Conservation (phyloP, 2,329 filamentous ascomycete species). For the Aspergillus clavatus region DNA sequence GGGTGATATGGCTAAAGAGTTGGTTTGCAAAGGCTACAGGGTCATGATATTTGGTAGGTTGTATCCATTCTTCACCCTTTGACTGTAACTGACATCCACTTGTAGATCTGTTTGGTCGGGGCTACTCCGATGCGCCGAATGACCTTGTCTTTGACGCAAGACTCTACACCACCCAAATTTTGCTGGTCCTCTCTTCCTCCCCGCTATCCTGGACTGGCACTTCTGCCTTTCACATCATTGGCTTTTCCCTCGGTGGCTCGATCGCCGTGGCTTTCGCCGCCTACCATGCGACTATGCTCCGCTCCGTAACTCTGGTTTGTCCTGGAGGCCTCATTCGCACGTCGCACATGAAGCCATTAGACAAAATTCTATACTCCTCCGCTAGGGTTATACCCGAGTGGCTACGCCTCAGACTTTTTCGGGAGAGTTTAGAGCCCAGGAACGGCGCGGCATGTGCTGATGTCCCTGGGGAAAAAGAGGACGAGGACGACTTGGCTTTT, state of each 20-base stretch:
- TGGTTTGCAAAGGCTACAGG: conserved; percentile 1
- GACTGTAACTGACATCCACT: not conserved
- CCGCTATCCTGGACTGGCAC: conserved; percentile 56
- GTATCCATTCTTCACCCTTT: not conserved
- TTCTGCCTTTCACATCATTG: conserved; percentile 4
- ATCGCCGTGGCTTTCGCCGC: conserved; percentile 5
- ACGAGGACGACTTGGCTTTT: conserved; percentile 1
- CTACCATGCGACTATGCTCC: not conserved
- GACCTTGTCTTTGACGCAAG: conserved; percentile 62
- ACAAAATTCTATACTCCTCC: conserved; percentile 1
- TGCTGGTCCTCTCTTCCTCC: conserved; percentile 63
- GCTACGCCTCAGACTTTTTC: conserved; percentile 3
- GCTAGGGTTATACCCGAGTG: conserved; percentile 1
- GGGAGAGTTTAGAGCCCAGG: not conserved
- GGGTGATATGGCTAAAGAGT: conserved; percentile 4
- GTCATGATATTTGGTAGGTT: conserved; percentile 4
- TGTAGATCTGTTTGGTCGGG: conserved; percentile 6
- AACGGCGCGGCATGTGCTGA: conserved; percentile 3
- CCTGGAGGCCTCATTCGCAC: conserved; percentile 5
- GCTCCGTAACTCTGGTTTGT: conserved; percentile 5
- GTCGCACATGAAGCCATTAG: not conserved
- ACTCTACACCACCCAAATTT: conserved; percentile 64
- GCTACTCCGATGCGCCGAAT: conserved; percentile 7
- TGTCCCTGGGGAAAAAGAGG: conserved; percentile 1
- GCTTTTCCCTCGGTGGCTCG: conserved; percentile 7